Conservation (phyloP, 805 yeast genomes). For the Monosporozyma solicola region DNA sequence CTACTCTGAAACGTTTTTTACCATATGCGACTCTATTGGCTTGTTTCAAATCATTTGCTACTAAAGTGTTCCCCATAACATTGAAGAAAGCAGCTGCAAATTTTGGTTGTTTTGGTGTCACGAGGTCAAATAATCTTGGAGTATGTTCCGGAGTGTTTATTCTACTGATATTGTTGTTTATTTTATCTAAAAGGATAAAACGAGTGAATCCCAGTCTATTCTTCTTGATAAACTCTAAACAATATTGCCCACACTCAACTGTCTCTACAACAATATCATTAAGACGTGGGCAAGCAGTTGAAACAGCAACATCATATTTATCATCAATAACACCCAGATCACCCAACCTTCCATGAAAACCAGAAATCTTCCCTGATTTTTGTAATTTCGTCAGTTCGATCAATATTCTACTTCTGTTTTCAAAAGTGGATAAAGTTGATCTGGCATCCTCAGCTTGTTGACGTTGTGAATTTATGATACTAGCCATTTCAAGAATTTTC, state of each 20-base stretch:
- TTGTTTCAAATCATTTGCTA: constrained; percentile 64
- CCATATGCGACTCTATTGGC: constrained; percentile 90
- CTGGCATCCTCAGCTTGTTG: constrained; percentile 62
- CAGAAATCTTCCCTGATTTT: constrained; percentile 72
- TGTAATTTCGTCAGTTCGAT: constrained; percentile 59
- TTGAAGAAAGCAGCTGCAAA: constrained; percentile 86
- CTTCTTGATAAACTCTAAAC: constrained; percentile 75
- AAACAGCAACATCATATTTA: constrained; percentile 82
- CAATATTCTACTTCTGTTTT: constrained; percentile 67
- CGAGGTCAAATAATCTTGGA: constrained; percentile 78
- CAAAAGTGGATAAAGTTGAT: constrained; percentile 44
- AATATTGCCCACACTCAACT: constrained; percentile 59
- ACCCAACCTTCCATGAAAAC: constrained; percentile 86
- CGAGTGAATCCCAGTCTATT: constrained; percentile 83
- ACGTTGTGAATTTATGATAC: constrained; percentile 43
- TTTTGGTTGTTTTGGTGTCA: constrained; percentile 53
- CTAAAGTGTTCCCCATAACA: constrained; percentile 78
- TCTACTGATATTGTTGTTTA: constrained; percentile 48
- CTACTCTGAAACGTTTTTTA: constrained; percentile 71
- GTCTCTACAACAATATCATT: constrained; percentile 90
- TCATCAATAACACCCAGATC: constrained; percentile 88
- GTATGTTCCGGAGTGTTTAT: constrained; percentile 66
- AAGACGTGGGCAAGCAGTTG: constrained; percentile 87
- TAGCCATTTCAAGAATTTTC: constrained; percentile 46
- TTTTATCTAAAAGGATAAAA: constrained; percentile 69